Percentiles rank a stretch among this genome's conserved stretches.
Conservation (phyloP, 345 rosid genomes). For the Murraya paniculata region DNA sequence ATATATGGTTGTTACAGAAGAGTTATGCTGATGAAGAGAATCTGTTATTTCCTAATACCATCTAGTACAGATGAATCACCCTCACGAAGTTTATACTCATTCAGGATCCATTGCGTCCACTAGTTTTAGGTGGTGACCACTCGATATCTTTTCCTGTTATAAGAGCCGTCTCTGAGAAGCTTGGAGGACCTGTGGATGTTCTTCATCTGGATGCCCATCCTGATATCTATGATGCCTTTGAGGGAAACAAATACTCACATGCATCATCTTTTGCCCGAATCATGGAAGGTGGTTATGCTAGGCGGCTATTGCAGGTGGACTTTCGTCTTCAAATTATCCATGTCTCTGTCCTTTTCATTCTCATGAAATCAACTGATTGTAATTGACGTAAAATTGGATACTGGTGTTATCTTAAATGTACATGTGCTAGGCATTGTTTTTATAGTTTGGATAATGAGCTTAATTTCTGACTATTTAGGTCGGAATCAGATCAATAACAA, state of each 20-base stretch:
- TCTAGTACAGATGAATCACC: background rate
- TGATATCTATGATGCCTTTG: conserved; percentile 80
- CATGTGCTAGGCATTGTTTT: background rate
- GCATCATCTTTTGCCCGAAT: conserved; percentile 98
- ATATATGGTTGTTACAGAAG: no score
- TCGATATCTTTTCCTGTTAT: conserved; percentile 90
- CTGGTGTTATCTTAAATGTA: background rate
- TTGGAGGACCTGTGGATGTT: conserved; percentile 93
- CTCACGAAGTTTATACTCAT: conserved; percentile 4
- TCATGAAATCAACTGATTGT: background rate
- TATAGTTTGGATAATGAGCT: background rate
- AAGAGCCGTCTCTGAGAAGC: conserved; percentile 92
- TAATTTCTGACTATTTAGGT: conserved; percentile 48
- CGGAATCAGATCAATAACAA: conserved; percentile 84
- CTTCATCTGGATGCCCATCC: conserved; percentile 99
- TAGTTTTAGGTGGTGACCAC: conserved; percentile 97
- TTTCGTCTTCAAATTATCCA: background rate
- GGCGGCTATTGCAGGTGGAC: conserved; percentile 84
- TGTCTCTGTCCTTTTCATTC: background rate
- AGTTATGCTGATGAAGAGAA: background rate
- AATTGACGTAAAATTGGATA: background rate
- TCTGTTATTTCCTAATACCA: background rate
- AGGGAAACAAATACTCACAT: conserved; percentile 93
- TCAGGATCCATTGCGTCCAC: conserved; percentile 83
- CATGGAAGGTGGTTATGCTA: conserved; percentile 96